These are phyloP conservation scores for Pseudogymnoascus sp. DNA, from an alignment of 2,329 filamentous ascomycete species.

Conservation along the genomic window DNA sequence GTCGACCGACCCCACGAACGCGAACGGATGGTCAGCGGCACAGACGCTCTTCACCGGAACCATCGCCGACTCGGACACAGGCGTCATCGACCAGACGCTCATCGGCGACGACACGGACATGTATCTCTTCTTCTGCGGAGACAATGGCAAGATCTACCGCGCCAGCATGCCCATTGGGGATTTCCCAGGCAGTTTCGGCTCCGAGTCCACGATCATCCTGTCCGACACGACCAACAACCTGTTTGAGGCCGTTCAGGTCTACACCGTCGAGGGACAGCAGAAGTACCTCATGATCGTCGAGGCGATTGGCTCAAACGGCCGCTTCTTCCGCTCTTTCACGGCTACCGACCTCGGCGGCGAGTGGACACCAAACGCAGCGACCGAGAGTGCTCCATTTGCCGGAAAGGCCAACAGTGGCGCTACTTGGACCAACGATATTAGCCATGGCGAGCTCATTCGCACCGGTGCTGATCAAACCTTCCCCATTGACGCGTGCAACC, in stretches of 20 bases:
- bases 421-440: slow-evolving; percentile 59
- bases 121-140: slow-evolving; percentile 60
- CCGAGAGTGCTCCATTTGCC: slow-evolving; percentile 53
- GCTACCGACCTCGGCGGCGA: slow-evolving; percentile 45
- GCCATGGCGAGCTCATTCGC: slow-evolving; percentile 54
- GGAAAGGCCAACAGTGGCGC: slow-evolving; percentile 58
- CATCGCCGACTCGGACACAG: slow-evolving; percentile 43
- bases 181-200: slow-evolving; percentile 54
- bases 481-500: slow-evolving; percentile 54
- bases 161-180: slow-evolving; percentile 52
- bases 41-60: slow-evolving; percentile 49
- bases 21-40: slow-evolving; percentile 46
- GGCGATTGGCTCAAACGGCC: slow-evolving; percentile 45
- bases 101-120: slow-evolving; percentile 54
- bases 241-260: slow-evolving; percentile 61
- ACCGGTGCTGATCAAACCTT: slow-evolving; percentile 52
- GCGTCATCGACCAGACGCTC: slow-evolving; percentile 53
- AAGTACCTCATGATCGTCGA: slow-evolving; percentile 63
- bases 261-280: slow-evolving; percentile 45
- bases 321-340: slow-evolving; percentile 61
- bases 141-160: slow-evolving; percentile 60
- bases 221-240: slow-evolving; percentile 47
- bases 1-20: slow-evolving; percentile 46
- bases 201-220: slow-evolving; percentile 39
- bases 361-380: slow-evolving; percentile 51